phyloP scores from a whole-genome alignment of 306 rosid genomes.

The Macrotyloma uniflorum region DNA sequence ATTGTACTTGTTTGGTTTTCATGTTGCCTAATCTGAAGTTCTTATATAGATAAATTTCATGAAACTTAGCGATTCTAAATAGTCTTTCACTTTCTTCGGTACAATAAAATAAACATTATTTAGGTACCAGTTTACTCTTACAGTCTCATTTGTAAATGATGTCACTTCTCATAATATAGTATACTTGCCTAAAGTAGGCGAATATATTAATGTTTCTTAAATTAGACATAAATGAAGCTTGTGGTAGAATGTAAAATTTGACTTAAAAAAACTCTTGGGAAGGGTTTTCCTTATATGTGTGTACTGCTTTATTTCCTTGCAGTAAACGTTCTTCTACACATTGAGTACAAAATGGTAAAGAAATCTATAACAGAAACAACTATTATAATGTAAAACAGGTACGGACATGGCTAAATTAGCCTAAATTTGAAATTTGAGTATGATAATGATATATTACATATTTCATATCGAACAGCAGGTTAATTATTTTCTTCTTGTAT shows the following conservation, averaged over 20 bases:
- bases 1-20: not conserved
- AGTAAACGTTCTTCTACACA: not conserved
- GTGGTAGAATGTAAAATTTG: not conserved
- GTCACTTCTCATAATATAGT: not conserved
- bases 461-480: not conserved
- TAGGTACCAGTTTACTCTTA: not conserved
- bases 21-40: not conserved
- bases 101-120: not conserved
- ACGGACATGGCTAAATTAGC: too few relatives aligned
- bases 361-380: not conserved
- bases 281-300: not conserved
- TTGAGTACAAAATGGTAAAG: not conserved
- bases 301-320: not conserved
- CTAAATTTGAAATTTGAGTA: too few relatives aligned
- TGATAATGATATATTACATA: not conserved
- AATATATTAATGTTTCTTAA: not conserved
- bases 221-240: not conserved
- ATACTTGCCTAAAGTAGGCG: not conserved
- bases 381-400: too few relatives aligned
- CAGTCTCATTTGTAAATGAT: not conserved
- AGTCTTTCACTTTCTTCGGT: not conserved
- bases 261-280: not conserved
- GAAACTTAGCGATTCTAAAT: not conserved
- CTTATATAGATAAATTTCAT: slow-evolving; percentile 4
- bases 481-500: too few relatives aligned